Base-by-base conservation (phyloP, 352 stramenopile species). In the Globisporangium yorkense region DNA sequence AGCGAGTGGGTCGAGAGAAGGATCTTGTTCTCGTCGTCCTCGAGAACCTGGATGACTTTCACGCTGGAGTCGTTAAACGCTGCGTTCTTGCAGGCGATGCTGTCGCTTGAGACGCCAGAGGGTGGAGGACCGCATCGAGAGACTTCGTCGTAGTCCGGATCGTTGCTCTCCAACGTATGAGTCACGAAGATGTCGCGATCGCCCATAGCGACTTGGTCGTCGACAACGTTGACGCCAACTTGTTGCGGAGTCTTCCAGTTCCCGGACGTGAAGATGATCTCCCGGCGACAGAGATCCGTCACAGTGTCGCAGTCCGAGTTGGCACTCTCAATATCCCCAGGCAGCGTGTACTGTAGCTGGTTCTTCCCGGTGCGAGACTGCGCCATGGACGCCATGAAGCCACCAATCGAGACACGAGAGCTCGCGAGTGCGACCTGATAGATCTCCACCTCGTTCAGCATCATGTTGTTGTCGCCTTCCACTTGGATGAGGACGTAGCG, bases 1-100 rank as follows among this genome's bases (percentile, higher is more conserved):
- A 90, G 43, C 5, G 57, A 24, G 15, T 68, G 63, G 10, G 70
- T 67, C 0, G 80, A 87, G 16, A 91, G 63, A 1, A 87, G 60
- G 0, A 91, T 59, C 37, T 68, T 71, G 46, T 78, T 87, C 41
- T 87, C 75, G 21, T 91, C 80, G 54, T 91, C 80, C 46, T 91
- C 80, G 13, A 71, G 43, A 8, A 89, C 67, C 0, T 59, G 59
- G 0, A 91, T 63, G 1, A 57, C 49, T 48, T 88, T 88, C 8
- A 87, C 59, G 41, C 74, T 77, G 5, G 71, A 75, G 1, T 69
- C 68, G 21, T 72, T 84, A 35, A 88, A 88, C 5, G 87, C 24
- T 1, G 54, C 31, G 13, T 54, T 51, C 4, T 60, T 70, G 48
- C 75, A 87, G 16, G 53, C 54, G 13, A 64, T 46, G 43, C n/a